Percentiles rank a stretch among this genome's conserved stretches.
These are phyloP conservation scores for Thelephora terrestris DNA, from an alignment of 1,284 basidiomycete species.

Conservation along the genomic window DNA sequence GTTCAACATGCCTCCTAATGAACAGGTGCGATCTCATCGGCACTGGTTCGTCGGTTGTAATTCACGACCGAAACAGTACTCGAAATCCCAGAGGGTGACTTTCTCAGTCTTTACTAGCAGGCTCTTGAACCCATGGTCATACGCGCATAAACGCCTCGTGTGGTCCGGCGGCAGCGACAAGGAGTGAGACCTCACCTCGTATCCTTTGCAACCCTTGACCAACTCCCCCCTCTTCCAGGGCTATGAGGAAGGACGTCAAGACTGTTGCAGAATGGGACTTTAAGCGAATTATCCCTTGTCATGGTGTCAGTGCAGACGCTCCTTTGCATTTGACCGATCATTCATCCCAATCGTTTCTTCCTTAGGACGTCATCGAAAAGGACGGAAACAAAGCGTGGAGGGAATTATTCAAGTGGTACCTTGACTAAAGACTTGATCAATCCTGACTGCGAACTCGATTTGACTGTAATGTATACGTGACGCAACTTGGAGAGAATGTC, in stretches of 20 bases:
- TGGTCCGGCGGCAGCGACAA: constrained; percentile 46
- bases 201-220: background rate
- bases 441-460: background rate
- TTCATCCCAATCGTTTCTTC: background rate
- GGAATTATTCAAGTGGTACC: constrained; percentile 27
- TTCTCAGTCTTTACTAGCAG: constrained; percentile 14
- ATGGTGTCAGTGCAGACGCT: constrained; percentile 53
- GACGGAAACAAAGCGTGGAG: constrained; percentile 67
- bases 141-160: constrained; percentile 46
- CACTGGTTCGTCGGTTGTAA: constrained; percentile 6
- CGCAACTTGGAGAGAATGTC: background rate
- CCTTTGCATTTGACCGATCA: background rate
- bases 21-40: constrained; percentile 52
- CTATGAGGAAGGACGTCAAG: constrained; percentile 63
- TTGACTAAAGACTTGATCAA: constrained; percentile 16
- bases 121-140: constrained; percentile 46
- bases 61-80: constrained; percentile 8
- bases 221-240: constrained; percentile 30
- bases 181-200: constrained; percentile 34
- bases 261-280: constrained; percentile 80
- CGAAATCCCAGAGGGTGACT: constrained; percentile 1
- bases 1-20: constrained; percentile 80
- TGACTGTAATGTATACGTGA: background rate
- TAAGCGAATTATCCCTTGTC: constrained; percentile 84
- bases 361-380: constrained; percentile 71